phyloP scores from a whole-genome alignment of 73 alveolate species.

The Paramecium sexaurelia region DNA sequence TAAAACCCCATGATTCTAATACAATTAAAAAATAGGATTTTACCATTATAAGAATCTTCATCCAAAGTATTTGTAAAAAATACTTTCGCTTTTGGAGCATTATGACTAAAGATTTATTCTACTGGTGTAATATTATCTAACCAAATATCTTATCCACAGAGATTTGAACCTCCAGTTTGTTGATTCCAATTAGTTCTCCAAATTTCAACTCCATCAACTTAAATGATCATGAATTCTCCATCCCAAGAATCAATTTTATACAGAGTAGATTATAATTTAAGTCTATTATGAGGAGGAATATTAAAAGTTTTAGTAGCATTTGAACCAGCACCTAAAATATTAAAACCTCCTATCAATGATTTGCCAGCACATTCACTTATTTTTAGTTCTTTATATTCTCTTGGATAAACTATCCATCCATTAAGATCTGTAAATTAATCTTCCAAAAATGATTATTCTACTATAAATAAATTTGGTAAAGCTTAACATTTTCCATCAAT shows the following conservation, averaged over 20 bases:
- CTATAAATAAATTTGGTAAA: not conserved
- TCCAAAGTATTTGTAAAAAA: not conserved
- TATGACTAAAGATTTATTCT: slow-evolving; percentile 16
- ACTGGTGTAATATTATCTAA: not conserved
- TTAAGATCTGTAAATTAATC: slow-evolving; percentile 1
- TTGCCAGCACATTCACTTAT: slow-evolving; percentile 25
- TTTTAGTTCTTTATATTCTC: not conserved
- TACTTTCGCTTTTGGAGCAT: not conserved
- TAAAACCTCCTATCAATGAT: slow-evolving; percentile 20
- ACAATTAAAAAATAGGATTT: not conserved
- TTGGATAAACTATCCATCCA: slow-evolving; percentile 10
- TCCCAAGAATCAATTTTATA: slow-evolving; percentile 60
- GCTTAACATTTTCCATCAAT: slow-evolving; percentile 9
- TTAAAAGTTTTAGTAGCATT: not conserved
- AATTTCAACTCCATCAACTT: slow-evolving; percentile 18
- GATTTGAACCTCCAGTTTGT: slow-evolving; percentile 29
- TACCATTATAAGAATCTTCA: slow-evolving; percentile 41
- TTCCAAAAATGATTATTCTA: slow-evolving; percentile 28
- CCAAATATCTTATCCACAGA: slow-evolving; percentile 44
- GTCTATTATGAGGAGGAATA: slow-evolving; percentile 25
- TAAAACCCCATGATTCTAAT: slow-evolving; percentile 58
- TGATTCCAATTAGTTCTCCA: slow-evolving; percentile 7
- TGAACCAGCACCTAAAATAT: slow-evolving; percentile 12
- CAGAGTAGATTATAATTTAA: not conserved
- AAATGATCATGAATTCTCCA: not conserved